Evolutionary conservation across 1,284 basidiomycete genomes (phyloP).

Genomic region (Neotropicomus parvogracilis): DNA sequence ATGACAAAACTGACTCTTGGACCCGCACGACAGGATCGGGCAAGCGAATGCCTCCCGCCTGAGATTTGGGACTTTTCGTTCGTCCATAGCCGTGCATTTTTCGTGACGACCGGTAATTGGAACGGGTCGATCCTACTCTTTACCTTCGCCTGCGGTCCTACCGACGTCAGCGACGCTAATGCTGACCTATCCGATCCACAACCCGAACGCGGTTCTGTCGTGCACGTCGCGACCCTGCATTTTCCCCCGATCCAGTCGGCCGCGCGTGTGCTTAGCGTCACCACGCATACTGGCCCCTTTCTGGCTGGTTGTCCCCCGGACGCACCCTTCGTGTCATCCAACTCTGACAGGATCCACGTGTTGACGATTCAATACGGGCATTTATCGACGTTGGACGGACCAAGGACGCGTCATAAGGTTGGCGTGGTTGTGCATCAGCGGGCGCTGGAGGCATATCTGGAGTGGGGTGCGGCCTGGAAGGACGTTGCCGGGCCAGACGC

Average conservation of each 20-base stretch:
- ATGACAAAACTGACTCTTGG: too few species aligned
- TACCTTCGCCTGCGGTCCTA: conserved; percentile 26
- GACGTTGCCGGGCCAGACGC: not conserved
- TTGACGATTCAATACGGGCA: conserved; percentile 38
- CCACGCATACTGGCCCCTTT: conserved; percentile 38
- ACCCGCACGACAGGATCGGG: conserved; percentile 20
- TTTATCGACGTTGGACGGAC: not conserved
- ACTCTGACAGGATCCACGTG: conserved; percentile 43
- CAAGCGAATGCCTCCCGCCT: conserved; percentile 26
- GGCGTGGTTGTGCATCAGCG: conserved; percentile 39
- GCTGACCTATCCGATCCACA: not conserved
- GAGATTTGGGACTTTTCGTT: conserved; percentile 46
- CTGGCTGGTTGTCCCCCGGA: conserved; percentile 31
- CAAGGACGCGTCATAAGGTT: conserved; percentile 19
- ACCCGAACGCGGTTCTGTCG: conserved; percentile 1
- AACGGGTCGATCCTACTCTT: conserved; percentile 42
- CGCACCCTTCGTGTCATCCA: conserved; percentile 37
- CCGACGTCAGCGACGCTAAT: not conserved
- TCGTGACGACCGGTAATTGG: conserved; percentile 36
- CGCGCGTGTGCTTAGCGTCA: conserved; percentile 19
- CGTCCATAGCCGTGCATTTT: conserved; percentile 42
- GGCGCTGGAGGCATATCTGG: conserved; percentile 33
- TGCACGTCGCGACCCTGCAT: conserved; percentile 32
- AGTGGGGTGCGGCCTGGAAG: not conserved
- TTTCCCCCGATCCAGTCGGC: conserved; percentile 32